Evolutionary conservation across 2,329 filamentous ascomycete species (phyloP).

Genomic region (Diaporthe capsici): DNA sequence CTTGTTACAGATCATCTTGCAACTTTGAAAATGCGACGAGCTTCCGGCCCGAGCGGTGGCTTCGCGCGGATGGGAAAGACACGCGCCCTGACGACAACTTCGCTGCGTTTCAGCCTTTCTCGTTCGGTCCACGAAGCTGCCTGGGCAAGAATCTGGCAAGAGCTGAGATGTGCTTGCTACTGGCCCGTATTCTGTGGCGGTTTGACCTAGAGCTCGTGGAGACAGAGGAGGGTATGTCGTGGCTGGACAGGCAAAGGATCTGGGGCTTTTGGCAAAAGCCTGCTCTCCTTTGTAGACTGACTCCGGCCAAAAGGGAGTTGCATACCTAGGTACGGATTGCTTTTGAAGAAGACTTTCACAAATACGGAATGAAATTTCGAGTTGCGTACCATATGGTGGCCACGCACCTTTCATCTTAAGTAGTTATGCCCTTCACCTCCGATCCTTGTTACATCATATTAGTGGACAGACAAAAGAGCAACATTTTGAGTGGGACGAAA

Average conservation of each 20-base stretch:
- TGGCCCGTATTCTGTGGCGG: conserved; percentile 22
- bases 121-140: conserved; percentile 15
- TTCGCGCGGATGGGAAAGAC: not conserved
- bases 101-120: conserved; percentile 10
- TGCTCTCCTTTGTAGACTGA: not conserved
- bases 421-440: not conserved
- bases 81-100: not conserved
- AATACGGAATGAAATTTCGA: not conserved
- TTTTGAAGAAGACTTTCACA: too few relatives aligned
- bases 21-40: conserved; percentile 8
- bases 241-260: conserved; percentile 8
- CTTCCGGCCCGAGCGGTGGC: conserved; percentile 23
- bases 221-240: conserved; percentile 11
- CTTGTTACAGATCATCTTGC: not conserved
- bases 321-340: too few relatives aligned
- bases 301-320: not conserved
- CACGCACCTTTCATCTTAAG: not conserved
- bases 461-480: not conserved
- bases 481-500: not conserved
- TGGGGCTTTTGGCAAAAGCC: conserved; percentile 16
- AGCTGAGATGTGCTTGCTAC: conserved; percentile 12
- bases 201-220: conserved; percentile 24
- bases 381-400: not conserved
- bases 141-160: conserved; percentile 19
- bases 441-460: not conserved